These are phyloP conservation scores for Daldinia sp. DNA, from an alignment of 2,329 filamentous ascomycete genomes.

Conservation along the genomic window DNA sequence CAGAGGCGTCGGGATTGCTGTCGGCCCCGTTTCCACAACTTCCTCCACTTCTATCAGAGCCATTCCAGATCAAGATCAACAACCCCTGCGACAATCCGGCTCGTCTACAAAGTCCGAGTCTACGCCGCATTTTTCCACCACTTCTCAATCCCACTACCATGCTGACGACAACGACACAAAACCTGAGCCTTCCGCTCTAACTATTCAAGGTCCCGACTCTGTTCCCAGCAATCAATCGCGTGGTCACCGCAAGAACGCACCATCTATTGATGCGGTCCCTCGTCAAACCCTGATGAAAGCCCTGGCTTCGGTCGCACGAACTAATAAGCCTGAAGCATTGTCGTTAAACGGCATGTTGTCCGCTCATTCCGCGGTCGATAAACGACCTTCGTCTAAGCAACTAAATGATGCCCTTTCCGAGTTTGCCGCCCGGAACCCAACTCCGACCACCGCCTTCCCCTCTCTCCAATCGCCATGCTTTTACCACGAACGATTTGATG, in stretches of 20 bases:
- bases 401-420: constrained; percentile 69
- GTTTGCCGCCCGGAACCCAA: constrained; percentile 55
- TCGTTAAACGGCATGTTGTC: constrained; percentile 69
- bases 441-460: constrained; percentile 63
- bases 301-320: constrained; percentile 71
- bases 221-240: constrained; percentile 44
- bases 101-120: constrained; percentile 33
- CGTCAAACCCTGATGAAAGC: constrained; percentile 86
- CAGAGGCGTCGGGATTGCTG: constrained; percentile 33
- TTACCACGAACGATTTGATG: constrained; percentile 96
- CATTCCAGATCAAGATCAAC: constrained; percentile 19
- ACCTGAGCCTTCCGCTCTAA: constrained; percentile 40
- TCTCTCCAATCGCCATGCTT: constrained; percentile 92
- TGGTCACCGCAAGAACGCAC: constrained; percentile 57
- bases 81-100: constrained; percentile 29
- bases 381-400: constrained; percentile 61
- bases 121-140: constrained; percentile 22
- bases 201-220: constrained; percentile 38
- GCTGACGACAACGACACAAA: constrained; percentile 36
- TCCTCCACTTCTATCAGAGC: constrained; percentile 19
- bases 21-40: constrained; percentile 36
- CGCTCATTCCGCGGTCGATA: constrained; percentile 49
- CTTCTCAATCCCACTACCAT: constrained; percentile 34
- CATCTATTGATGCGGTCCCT: constrained; percentile 73
- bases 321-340: constrained; percentile 68